phyloP scores from a whole-genome alignment of 73 alveolate species.

The Stentor roeselii region DNA sequence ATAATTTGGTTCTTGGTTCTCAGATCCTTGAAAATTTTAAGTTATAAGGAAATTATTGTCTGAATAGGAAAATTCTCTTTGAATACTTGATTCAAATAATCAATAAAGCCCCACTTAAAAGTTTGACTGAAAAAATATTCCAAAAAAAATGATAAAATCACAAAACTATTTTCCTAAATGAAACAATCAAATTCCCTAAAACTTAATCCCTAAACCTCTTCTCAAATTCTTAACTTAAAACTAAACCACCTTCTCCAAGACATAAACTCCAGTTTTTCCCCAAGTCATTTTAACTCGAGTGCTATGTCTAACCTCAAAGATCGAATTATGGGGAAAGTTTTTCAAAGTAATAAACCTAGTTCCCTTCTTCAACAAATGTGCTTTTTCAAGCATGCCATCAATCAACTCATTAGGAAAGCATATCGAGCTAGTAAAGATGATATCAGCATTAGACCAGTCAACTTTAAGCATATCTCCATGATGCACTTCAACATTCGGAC shows the following conservation, averaged over 20 bases:
- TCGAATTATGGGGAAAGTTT: conserved; percentile 24
- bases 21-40: no score
- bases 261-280: conserved; percentile 36
- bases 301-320: conserved; percentile 21
- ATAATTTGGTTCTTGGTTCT: no score
- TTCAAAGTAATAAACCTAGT: conserved; percentile 37
- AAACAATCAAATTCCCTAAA: no score
- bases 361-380: conserved; percentile 40
- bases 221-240: no score
- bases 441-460: conserved; percentile 49
- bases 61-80: no score
- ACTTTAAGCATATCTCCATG: conserved; percentile 40
- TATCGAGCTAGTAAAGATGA: conserved; percentile 41
- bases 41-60: no score
- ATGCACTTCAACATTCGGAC: conserved; percentile 28
- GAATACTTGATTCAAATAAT: no score
- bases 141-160: no score
- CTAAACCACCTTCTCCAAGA: neutral
- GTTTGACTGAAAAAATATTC: no score
- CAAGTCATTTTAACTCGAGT: conserved; percentile 49
- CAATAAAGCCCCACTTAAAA: no score
- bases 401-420: conserved; percentile 56
- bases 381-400: conserved; percentile 29
- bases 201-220: no score
- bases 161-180: no score